Evolutionary conservation across 768 basidiomycete species (phyloP).

Genomic region (Lactifluus echinatus): DNA sequence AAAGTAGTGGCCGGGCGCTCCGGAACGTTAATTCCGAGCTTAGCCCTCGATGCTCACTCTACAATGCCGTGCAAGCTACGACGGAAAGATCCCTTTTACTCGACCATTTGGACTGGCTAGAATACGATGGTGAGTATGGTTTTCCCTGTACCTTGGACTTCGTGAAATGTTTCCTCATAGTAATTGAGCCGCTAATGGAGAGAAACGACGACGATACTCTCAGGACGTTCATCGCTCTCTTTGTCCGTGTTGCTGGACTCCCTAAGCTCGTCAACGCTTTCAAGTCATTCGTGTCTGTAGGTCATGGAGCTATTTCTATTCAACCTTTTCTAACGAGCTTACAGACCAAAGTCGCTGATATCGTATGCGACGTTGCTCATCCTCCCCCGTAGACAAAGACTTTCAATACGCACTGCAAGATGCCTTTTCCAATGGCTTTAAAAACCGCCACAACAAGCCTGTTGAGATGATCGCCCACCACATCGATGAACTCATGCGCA

Average conservation of each 20-base stretch:
- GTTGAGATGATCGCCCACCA: constrained; percentile 92
- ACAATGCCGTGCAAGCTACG: constrained; percentile 39
- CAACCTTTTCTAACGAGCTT: neutral
- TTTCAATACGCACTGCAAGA: constrained; percentile 63
- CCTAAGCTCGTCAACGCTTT: constrained; percentile 53
- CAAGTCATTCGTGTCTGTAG: constrained; percentile 50
- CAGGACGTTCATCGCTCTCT: constrained; percentile 48
- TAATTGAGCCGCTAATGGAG: constrained; percentile 44
- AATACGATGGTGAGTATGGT: constrained; percentile 29
- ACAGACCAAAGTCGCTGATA: constrained; percentile 47
- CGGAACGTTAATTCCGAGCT: too few relatives aligned
- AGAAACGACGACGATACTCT: constrained; percentile 38
- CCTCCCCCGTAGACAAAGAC: constrained; percentile 28
- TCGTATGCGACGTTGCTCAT: constrained; percentile 52
- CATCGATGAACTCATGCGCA: constrained; percentile 79
- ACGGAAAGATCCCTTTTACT: constrained; percentile 47
- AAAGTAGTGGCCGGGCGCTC: too few relatives aligned
- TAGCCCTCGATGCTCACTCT: too few relatives aligned
- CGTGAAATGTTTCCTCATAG: constrained; percentile 28
- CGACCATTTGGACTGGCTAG: constrained; percentile 36
- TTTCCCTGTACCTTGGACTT: neutral
- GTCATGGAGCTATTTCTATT: neutral
- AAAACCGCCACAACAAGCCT: constrained; percentile 67
- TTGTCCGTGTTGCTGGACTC: constrained; percentile 47
- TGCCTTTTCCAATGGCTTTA: constrained; percentile 68